Evolutionary conservation across 805 yeast genomes (phyloP), one percentile per base, ranked within the genome.

Genomic region (Cyberlindnera galapagoensis): DNA sequence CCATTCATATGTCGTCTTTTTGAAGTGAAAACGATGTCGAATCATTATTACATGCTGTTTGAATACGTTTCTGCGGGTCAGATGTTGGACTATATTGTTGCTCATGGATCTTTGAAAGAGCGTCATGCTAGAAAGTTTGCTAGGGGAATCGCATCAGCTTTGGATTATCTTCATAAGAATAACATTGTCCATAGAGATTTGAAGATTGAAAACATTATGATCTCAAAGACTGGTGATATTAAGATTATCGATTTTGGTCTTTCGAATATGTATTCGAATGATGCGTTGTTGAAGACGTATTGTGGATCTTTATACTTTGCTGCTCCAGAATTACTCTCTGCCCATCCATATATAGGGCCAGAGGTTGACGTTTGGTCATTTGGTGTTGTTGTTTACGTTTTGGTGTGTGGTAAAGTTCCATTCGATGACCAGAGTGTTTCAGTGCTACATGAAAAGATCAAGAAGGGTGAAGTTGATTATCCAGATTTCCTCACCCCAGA

Each of bases 291-390:
- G 52, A 85, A 83, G 52, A 92, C 99, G 1, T 92, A 85, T 54
- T 92, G 99, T 67, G 99, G 99, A 4, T 87, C 97, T 1, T 66
- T 92, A 31, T 92, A 92, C 56, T 92, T 92, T 71, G 99, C 98
- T 1, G 98, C 99, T 0, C 99, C 99, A 0, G 99, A 92, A 57
- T 67, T 92, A 45, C 65, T 92, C 33, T 82, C 84, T 38, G 98
- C 97, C 1, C 77, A 76, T 44, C 97, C 96, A 1, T 92, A 92
- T 51, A 67, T 73, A 22, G 99, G 98, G 0, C 98, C 98, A 1
- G 98, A 92, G 56, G 96, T 92, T 29, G 98, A 92, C 57, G 80
- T 92, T 13, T 92, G 98, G 98, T 85, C 96, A 3, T 90, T 88
- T 65, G 98, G 98, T 43, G 95, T 92, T 20, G 97, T 92, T 1